phyloP scores from a whole-genome alignment of 306 rosid species.

The Sesbania bispinosa region DNA sequence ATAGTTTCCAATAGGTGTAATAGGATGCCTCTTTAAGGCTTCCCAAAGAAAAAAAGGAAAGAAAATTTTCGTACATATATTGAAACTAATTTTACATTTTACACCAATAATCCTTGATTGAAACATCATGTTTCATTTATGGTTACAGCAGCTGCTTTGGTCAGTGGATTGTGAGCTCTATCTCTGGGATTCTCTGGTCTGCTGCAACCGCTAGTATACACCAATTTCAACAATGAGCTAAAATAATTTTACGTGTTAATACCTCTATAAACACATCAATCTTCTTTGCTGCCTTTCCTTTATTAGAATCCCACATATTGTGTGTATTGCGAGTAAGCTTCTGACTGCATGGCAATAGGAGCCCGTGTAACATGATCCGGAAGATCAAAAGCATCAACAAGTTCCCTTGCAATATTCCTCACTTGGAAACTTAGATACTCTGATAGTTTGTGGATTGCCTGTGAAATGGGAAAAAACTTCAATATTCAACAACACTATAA shows the following conservation, averaged over 20 bases:
- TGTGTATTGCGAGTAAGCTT: conserved; percentile 81
- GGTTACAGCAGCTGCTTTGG: too few species aligned
- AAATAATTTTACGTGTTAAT: neutral
- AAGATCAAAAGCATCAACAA: conserved; percentile 81
- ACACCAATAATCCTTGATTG: neutral
- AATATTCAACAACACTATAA: neutral
- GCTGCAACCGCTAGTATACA: neutral
- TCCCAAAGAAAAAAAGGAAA: neutral
- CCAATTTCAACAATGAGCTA: conserved; percentile 6
- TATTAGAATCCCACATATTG: conserved; percentile 67
- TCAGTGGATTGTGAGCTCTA: too few species aligned
- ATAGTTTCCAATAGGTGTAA: neutral
- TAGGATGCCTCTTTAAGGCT: neutral
- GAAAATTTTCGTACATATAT: neutral
- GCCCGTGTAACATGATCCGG: conserved; percentile 81
- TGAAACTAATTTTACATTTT: neutral
- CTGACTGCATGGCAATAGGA: conserved; percentile 82
- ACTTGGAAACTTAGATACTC: conserved; percentile 89
- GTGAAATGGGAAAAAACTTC: conserved; percentile 19
- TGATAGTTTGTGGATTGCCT: conserved; percentile 91
- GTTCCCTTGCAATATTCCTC: conserved; percentile 80
- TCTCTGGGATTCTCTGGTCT: neutral
- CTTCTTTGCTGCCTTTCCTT: neutral
- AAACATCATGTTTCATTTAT: neutral
- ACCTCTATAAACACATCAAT: neutral